These are phyloP conservation scores for Elymus sibiricus DNA, from an alignment of 176 grass and related monocot species.

Conservation along the genomic window DNA sequence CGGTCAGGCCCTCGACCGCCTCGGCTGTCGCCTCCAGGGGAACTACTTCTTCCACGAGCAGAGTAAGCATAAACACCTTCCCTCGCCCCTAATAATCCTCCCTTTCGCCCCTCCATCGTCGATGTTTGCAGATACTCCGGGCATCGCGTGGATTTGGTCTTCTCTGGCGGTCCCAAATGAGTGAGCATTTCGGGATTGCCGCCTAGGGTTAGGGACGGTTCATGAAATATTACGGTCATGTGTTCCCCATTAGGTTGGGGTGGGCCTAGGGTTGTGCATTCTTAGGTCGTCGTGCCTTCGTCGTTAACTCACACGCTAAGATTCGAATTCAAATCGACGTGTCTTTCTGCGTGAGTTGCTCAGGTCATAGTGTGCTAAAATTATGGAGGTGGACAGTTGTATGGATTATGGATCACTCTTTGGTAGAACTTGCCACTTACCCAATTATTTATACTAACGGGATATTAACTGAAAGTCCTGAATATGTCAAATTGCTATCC, in stretches of 20 bases:
- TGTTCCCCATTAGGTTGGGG: not conserved
- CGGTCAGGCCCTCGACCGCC: slow-evolving; percentile 88
- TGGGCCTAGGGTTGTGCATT: not conserved
- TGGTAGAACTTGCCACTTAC: not conserved
- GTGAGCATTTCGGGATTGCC: not conserved
- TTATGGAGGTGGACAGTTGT: not conserved
- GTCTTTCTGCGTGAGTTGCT: not conserved
- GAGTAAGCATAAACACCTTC: slow-evolving; percentile 39
- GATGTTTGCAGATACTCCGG: not conserved
- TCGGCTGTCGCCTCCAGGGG: slow-evolving; percentile 94
- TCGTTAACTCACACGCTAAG: not conserved
- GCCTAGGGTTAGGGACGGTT: slow-evolving; percentile 23
- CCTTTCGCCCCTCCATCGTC: not conserved
- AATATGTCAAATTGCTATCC: not conserved
- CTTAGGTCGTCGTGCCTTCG: not conserved
- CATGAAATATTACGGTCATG: not conserved
- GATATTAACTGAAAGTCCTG: not conserved
- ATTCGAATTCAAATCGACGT: slow-evolving; percentile 12
- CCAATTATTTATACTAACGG: not conserved
- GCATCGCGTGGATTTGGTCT: not conserved
- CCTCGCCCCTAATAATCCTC: not conserved
- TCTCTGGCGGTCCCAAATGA: not conserved
- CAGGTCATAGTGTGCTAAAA: not conserved
- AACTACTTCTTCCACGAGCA: slow-evolving; percentile 96
- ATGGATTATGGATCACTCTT: not conserved